Evolutionary conservation across 2,329 filamentous ascomycete species (phyloP), one percentile per base, ranked within the genome.

Genomic region (Cytospora chrysosperma): DNA sequence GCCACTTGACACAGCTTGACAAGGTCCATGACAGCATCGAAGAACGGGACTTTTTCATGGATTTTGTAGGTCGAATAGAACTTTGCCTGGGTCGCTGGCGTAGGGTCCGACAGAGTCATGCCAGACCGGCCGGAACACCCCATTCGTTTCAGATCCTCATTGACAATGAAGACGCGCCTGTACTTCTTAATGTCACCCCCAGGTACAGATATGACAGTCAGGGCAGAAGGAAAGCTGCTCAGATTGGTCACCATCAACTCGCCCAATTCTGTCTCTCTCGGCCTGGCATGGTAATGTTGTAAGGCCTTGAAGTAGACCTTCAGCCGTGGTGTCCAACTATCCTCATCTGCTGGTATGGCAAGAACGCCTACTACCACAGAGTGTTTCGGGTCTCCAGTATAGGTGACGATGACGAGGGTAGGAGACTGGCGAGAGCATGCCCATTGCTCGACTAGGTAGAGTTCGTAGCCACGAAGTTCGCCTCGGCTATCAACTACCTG

Each of bases 401-500:
- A 97, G 3, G 93, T 97, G 50, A 90, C 91, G 68, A 98, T 96
- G 56, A 96, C 86, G 67, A 96, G 91, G 19, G 94, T 97, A 0
- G 94, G 94, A 67, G 96, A 92, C 62, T 88, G 85, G 59, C 95
- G 87, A 15, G 94, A 97, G 76, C 93, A 97, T 7, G 92, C 92
- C 95, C 95, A 99, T 81, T 99, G 95, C 75, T 98, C 95, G 68
- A 98, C 92, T 19, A 98, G 79, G 75, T 98, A 98, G 66, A 94
- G 82, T 75, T 98, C 93, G 76, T 97, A 98, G 68, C 94, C 94
- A 65, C 85, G 79, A 7, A 99, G 82, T 56, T 84, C 80, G 56
- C 84, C 82, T 61, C 87, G 86, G 59, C 89, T 88, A 69, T 93
- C 86, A 67, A 97, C 81, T 9, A 97, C 87, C 3, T 81, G 82